Evolutionary conservation across 169 alveolate genomes (phyloP).

Genomic region (Cryptosporidium muris): DNA sequence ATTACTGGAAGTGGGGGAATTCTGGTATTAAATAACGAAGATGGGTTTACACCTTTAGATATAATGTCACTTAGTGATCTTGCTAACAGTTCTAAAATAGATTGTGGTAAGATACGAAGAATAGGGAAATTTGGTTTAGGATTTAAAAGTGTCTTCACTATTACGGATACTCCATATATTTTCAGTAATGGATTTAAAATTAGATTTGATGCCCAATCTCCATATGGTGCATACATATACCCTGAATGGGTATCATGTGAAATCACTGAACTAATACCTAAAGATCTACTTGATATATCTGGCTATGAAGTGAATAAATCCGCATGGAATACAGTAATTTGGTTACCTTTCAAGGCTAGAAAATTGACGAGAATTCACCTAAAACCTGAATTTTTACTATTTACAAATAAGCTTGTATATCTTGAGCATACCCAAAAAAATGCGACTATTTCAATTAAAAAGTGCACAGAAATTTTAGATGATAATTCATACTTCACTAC

Average conservation of each 20-base stretch:
- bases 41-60: constrained; percentile 74
- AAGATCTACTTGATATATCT: constrained; percentile 2
- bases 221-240: constrained; percentile 18
- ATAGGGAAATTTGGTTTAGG: constrained; percentile 79
- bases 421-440: too few species aligned
- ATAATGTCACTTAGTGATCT: constrained; percentile 74
- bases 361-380: not conserved
- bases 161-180: constrained; percentile 74
- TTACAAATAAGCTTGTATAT: constrained; percentile 29
- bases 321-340: constrained; percentile 20
- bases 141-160: constrained; percentile 75
- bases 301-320: constrained; percentile 7
- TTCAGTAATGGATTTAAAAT: constrained; percentile 75
- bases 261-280: not conserved
- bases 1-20: constrained; percentile 38
- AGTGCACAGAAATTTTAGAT: too few species aligned
- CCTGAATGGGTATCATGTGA: constrained; percentile 52
- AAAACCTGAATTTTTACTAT: constrained; percentile 16
- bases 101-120: not conserved
- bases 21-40: constrained; percentile 74
- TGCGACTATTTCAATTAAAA: too few species aligned
- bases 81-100: constrained; percentile 70
- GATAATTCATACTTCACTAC: too few species aligned
- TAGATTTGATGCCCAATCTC: constrained; percentile 22
- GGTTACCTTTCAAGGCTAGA: constrained; percentile 40